Percentiles rank a stretch among this genome's conserved stretches.
Evolutionary conservation across 805 yeast species (phyloP).

Genomic region (Teunomyces atbi): DNA sequence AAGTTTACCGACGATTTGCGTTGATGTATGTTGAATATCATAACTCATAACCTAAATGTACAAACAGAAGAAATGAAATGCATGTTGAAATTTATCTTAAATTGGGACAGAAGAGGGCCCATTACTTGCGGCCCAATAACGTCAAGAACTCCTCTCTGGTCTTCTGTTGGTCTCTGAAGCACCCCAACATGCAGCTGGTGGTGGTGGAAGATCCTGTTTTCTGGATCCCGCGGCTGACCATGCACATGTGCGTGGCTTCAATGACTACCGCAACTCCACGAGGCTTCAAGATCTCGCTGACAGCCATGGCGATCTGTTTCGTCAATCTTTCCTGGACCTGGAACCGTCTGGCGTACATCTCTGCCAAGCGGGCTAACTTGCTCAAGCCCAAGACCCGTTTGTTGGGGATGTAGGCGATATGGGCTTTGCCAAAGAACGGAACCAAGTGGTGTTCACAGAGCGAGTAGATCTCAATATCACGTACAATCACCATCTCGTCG

Average conservation of each 20-base stretch:
- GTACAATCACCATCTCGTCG: conserved; percentile 97
- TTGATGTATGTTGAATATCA: conserved; percentile 33
- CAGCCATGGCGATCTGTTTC: conserved; percentile 95
- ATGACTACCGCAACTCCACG: conserved; percentile 98
- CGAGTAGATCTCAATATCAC: conserved; percentile 89
- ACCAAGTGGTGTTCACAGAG: conserved; percentile 97
- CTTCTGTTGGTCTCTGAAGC: conserved; percentile 89
- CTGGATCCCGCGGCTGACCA: conserved; percentile 97
- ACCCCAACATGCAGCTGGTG: conserved; percentile 96
- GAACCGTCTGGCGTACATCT: conserved; percentile 91
- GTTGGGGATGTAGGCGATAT: conserved; percentile 96
- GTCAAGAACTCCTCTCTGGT: conserved; percentile 95
- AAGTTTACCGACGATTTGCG: neutral
- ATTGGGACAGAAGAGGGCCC: neutral
- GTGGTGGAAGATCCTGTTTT: conserved; percentile 91
- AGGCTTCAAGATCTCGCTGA: conserved; percentile 86
- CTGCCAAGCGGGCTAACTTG: conserved; percentile 92
- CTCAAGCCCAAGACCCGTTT: conserved; percentile 89
- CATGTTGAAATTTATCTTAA: neutral
- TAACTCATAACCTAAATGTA: conserved; percentile 13
- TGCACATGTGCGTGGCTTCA: conserved; percentile 98
- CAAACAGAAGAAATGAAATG: conserved; percentile 9
- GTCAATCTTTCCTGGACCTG: conserved; percentile 98
- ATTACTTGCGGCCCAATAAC: conserved; percentile 60
- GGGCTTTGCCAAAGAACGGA: conserved; percentile 96